Evolutionary conservation across 208 protist species (phyloP).

Genomic region (Wallacemonas sp.): DNA sequence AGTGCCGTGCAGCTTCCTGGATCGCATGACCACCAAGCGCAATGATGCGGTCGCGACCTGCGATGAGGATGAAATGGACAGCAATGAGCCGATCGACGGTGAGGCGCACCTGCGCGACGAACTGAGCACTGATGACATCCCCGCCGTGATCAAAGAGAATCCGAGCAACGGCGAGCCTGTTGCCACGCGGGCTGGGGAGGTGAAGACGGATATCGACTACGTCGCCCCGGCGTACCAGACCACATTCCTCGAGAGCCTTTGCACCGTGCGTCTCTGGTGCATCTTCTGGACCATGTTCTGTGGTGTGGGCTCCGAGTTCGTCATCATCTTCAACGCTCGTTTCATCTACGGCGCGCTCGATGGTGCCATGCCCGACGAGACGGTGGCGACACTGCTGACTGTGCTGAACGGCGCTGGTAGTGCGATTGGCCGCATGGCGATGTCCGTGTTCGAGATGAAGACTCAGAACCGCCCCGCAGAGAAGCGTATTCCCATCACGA

Average conservation of each 20-base stretch:
- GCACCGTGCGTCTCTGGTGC: constrained; percentile 47
- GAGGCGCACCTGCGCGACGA: not conserved
- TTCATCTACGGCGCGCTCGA: constrained; percentile 48
- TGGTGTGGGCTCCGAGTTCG: constrained; percentile 40
- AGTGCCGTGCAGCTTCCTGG: constrained; percentile 12
- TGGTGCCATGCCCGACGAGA: constrained; percentile 13
- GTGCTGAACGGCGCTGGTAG: constrained; percentile 63
- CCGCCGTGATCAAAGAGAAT: not conserved
- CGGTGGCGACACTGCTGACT: constrained; percentile 52
- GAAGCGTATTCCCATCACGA: constrained; percentile 65
- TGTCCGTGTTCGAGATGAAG: constrained; percentile 53
- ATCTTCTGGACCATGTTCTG: constrained; percentile 59
- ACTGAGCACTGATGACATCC: not conserved
- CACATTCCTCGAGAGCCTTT: constrained; percentile 42
- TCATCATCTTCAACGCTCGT: constrained; percentile 65
- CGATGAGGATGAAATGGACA: not conserved
- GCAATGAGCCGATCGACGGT: not conserved
- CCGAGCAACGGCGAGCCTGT: not conserved
- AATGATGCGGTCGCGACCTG: not conserved
- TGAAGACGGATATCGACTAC: constrained; percentile 57
- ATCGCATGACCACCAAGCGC: constrained; percentile 4
- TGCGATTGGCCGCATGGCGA: constrained; percentile 49
- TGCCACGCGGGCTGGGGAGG: not conserved
- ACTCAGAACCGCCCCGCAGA: constrained; percentile 43
- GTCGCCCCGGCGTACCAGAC: constrained; percentile 64